Evolutionary conservation across 352 stramenopile species (phyloP), one percentile per base, ranked within the genome.

Genomic region (Globisporangium spinosum): DNA sequence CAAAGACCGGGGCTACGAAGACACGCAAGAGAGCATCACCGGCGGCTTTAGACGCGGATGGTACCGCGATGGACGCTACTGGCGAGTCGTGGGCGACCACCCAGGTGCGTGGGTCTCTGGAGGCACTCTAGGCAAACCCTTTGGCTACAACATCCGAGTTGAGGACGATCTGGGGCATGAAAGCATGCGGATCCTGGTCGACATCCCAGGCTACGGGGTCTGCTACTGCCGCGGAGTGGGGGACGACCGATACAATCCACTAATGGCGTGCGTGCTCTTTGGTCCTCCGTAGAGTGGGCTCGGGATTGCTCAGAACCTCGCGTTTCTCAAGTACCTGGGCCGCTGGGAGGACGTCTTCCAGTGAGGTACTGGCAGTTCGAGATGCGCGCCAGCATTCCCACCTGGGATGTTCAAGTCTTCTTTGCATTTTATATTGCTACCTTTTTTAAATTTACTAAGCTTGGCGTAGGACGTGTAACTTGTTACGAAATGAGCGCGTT

Each of bases 11-110:
- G 58, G 58, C 5, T 63, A 63, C 13, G 38, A n/a, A 35, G 58
- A 63, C 58, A 12, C 43, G 22, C 35, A 54, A 4, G 22, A 55
- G n/a, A 56, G 17, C 49, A 32, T 64, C 25, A 49, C 58, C 2
- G 22, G 38, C 13, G 58, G 40, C 10, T 64, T 64, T 13, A 25
- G 20, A 27, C 58, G 40, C 38, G 58, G 58, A 13, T 64, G 58
- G 58, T 45, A 64, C 58, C 58, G 1, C 15, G 58, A 64, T 23
- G 58, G n/a, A 32, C 58, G 40, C 58, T 64, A 55, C 40, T 64
- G 38, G 40, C 38, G 38, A 17, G 34, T 64, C 5, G 58, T 53
- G 29, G 58, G 58, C 0, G 6, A 43, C 25, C 9, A 43, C 0
- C 1, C n/a, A 13, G 13, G 9, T 13, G 35, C 23, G 58, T 32